Conservation (phyloP, 768 basidiomycete species). For the Naematelia encephala region DNA sequence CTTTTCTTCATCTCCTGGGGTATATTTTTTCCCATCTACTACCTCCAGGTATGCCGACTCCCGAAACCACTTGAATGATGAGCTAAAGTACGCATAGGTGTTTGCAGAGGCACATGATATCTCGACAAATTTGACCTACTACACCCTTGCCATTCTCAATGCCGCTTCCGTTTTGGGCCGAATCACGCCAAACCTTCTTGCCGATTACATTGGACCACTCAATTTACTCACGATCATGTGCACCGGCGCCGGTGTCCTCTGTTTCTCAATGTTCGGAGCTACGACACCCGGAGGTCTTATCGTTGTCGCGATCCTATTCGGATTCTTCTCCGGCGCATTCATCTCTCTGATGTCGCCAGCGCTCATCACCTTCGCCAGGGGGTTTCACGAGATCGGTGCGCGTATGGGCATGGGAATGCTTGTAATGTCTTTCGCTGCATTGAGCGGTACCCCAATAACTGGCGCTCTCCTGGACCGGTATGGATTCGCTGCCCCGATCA, state of each 20-base stretch:
- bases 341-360: constrained; percentile 35
- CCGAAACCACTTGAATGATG: not conserved
- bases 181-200: constrained; percentile 26
- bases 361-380: constrained; percentile 32
- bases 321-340: constrained; percentile 42
- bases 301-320: constrained; percentile 36
- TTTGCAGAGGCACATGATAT: constrained; percentile 19
- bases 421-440: constrained; percentile 31
- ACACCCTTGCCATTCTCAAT: constrained; percentile 31
- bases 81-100: constrained; percentile 14
- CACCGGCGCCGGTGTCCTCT: constrained; percentile 21
- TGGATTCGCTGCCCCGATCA: constrained; percentile 30
- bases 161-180: constrained; percentile 33
- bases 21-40: constrained; percentile 34
- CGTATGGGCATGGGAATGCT: constrained; percentile 40
- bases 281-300: constrained; percentile 33
- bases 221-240: constrained; percentile 26
- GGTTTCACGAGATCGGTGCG: constrained; percentile 36
- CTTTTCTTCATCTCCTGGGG: constrained; percentile 25
- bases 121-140: constrained; percentile 15
- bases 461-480: constrained; percentile 41
- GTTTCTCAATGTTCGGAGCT: constrained; percentile 34
- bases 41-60: constrained; percentile 20
- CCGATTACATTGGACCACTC: constrained; percentile 25
- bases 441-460: constrained; percentile 44